phyloP scores from a whole-genome alignment of 108 stramenopile genomes.

The Pseudonitzschia multistriata region DNA sequence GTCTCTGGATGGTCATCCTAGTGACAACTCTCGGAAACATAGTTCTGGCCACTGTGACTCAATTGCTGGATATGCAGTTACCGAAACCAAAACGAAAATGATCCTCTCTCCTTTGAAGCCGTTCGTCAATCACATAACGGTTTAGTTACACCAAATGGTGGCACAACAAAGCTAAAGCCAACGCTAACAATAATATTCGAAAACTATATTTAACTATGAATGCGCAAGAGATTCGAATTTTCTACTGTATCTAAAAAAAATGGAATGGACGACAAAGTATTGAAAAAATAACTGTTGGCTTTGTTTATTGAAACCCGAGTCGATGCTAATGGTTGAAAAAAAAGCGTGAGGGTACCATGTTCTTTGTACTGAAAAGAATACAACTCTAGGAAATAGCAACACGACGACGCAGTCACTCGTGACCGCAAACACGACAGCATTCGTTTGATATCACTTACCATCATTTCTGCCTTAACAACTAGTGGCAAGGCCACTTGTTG shows the following conservation, averaged over 20 bases:
- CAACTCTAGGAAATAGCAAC: not conserved
- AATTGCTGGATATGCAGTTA: conserved; percentile 14
- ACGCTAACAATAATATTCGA: not conserved
- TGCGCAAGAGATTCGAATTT: not conserved
- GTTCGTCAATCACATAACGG: too few relatives aligned
- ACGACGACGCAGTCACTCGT: not conserved
- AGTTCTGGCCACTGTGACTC: conserved; percentile 24
- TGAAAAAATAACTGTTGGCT: not conserved
- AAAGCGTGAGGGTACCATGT: not conserved
- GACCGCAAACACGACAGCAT: not conserved
- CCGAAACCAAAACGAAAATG: not conserved
- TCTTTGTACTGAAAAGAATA: not conserved
- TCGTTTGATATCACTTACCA: conserved; percentile 29
- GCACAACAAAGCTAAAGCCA: not conserved
- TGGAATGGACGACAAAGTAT: not conserved
- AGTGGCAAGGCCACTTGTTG: conserved; percentile 73
- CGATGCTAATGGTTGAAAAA: conserved; percentile 10
- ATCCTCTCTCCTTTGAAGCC: too few relatives aligned
- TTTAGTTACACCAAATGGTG: too few relatives aligned
- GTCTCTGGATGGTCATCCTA: conserved; percentile 24
- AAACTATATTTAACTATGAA: not conserved
- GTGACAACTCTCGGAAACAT: conserved; percentile 34
- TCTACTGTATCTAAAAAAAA: not conserved
- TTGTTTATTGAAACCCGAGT: conserved; percentile 1
- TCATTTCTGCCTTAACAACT: conserved; percentile 80